Evolutionary conservation across 2,329 filamentous ascomycete species (phyloP).

Genomic region (Leptodontidium sp.): DNA sequence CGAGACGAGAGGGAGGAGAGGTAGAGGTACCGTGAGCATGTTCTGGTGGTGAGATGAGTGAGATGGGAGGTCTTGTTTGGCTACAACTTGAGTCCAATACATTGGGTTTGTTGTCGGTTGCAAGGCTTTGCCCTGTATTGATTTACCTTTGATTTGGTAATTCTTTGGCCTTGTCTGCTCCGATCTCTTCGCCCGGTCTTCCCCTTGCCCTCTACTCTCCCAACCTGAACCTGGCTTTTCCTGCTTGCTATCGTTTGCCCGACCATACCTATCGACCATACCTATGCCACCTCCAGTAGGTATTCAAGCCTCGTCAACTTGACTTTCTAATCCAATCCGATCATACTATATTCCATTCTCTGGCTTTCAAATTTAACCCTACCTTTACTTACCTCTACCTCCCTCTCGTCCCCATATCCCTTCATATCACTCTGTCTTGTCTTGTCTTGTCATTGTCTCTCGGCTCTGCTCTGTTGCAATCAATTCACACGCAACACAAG

Average conservation of each 20-base stretch:
- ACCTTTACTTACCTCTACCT: background rate
- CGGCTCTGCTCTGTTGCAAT: background rate
- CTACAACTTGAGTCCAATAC: constrained; percentile 2
- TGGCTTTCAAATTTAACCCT: background rate
- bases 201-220: background rate
- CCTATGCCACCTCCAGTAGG: no score
- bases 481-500: constrained; percentile 19
- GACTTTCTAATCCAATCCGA: no score
- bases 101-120: background rate
- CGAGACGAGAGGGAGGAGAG: constrained; percentile 4
- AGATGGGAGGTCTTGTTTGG: background rate
- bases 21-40: background rate
- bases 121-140: background rate
- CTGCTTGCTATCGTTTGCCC: background rate
- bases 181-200: background rate
- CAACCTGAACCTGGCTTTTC: background rate
- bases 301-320: no score
- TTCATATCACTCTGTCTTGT: no score
- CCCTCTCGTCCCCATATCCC: background rate
- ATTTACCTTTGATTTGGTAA: no score
- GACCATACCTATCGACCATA: background rate
- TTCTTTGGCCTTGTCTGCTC: background rate
- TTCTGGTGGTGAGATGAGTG: background rate
- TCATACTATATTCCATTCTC: no score
- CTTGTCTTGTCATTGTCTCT: background rate